Evolutionary conservation across 768 basidiomycete species (phyloP).

Genomic region (Suillus occidentalis): DNA sequence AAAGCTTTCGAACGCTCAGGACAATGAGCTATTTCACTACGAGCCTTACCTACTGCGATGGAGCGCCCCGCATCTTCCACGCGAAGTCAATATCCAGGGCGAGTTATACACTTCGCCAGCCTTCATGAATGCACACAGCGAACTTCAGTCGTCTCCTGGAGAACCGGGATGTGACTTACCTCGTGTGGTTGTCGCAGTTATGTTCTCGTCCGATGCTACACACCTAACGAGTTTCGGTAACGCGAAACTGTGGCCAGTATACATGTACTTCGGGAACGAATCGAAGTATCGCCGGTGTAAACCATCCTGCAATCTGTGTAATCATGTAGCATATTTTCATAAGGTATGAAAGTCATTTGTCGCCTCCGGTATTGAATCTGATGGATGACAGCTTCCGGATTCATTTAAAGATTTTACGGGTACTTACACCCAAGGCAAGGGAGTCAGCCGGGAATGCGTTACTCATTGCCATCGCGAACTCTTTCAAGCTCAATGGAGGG

Average conservation of each 20-base stretch:
- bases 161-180: conserved; percentile 21
- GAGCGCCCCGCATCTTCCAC: background rate
- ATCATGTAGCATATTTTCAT: too few species aligned
- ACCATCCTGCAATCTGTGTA: too few species aligned
- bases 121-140: conserved; percentile 10
- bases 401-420: too few species aligned
- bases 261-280: conserved; percentile 22
- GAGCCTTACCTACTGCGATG: background rate
- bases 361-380: too few species aligned
- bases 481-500: too few species aligned
- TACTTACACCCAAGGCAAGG: too few species aligned
- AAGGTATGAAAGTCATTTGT: too few species aligned
- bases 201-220: conserved; percentile 24
- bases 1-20: background rate
- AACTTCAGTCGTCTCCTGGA: conserved; percentile 17
- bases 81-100: background rate
- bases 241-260: conserved; percentile 23
- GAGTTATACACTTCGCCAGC: background rate
- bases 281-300: too few species aligned
- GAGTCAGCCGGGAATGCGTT: too few species aligned
- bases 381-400: too few species aligned
- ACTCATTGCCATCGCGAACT: too few species aligned
- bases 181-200: conserved; percentile 8
- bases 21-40: background rate
- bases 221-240: conserved; percentile 23